A percentile compares a stretch with the other conserved stretches of the same genome.
Conservation (phyloP, 106 monocot species). For the Dendrobium huoshanense region DNA sequence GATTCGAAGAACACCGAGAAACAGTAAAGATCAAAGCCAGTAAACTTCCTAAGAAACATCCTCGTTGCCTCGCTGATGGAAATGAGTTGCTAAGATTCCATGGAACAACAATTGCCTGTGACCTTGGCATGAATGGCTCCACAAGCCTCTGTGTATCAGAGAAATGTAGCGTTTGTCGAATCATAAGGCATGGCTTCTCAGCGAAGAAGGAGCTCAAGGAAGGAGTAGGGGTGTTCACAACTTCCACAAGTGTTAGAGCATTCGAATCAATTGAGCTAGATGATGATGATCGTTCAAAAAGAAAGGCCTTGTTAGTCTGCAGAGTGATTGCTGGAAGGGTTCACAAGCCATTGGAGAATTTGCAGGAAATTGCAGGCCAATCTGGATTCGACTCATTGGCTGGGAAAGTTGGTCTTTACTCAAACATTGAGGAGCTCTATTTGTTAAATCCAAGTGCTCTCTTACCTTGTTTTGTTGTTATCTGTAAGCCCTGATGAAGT, state of each 20-base stretch:
- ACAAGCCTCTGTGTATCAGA: slow-evolving; percentile 69
- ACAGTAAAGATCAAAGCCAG: slow-evolving; percentile 73
- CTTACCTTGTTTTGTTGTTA: slow-evolving; percentile 76
- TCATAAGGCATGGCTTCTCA: slow-evolving; percentile 76
- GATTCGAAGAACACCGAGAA: slow-evolving; percentile 88
- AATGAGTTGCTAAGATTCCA: slow-evolving; percentile 88
- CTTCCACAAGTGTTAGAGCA: slow-evolving; percentile 85
- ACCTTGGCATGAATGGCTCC: slow-evolving; percentile 60
- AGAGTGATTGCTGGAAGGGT: slow-evolving; percentile 89
- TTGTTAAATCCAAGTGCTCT: slow-evolving; percentile 76
- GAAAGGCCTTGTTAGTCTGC: slow-evolving; percentile 77
- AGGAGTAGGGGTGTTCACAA: slow-evolving; percentile 82
- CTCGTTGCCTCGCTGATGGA: slow-evolving; percentile 91
- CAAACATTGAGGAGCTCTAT: slow-evolving; percentile 80
- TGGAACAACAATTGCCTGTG: slow-evolving; percentile 71
- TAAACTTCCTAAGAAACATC: slow-evolving; percentile 92
- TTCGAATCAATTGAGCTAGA: slow-evolving; percentile 55
- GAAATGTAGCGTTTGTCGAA: slow-evolving; percentile 67
- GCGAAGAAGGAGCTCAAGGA: slow-evolving; percentile 35
- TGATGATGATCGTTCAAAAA: slow-evolving; percentile 36
- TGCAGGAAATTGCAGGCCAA: slow-evolving; percentile 41
- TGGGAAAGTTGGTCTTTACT: slow-evolving; percentile 67
- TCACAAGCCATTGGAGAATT: slow-evolving; percentile 78
- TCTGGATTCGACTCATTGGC: slow-evolving; percentile 77
- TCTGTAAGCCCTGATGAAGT: slow-evolving; percentile 54